Conservation (phyloP, 2,329 filamentous ascomycete species). For the Setomelanomma holmii region DNA sequence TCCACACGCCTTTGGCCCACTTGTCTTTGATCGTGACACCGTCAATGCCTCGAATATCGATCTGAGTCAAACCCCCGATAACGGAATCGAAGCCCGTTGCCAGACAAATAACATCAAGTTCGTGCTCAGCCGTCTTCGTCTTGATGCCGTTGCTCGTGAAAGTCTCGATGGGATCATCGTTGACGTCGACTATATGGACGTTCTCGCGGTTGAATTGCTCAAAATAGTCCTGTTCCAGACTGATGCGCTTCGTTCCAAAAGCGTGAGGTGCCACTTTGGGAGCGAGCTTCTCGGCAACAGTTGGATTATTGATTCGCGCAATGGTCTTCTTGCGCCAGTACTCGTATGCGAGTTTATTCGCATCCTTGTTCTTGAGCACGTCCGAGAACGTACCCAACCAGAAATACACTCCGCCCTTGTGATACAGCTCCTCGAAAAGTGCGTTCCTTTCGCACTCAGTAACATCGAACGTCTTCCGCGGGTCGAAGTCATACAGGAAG, state of each 20-base stretch:
- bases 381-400: slow-evolving; percentile 43
- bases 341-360: slow-evolving; percentile 52
- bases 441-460: slow-evolving; percentile 18
- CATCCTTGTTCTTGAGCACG: slow-evolving; percentile 43
- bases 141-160: slow-evolving; percentile 58
- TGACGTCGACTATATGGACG: slow-evolving; percentile 56
- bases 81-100: slow-evolving; percentile 54
- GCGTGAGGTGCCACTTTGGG: slow-evolving; percentile 42
- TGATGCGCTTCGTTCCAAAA: slow-evolving; percentile 32
- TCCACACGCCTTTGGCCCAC: slow-evolving; percentile 24
- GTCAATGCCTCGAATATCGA: slow-evolving; percentile 42
- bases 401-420: slow-evolving; percentile 29
- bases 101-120: slow-evolving; percentile 62
- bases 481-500: slow-evolving; percentile 29
- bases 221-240: slow-evolving; percentile 42
- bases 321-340: slow-evolving; percentile 53
- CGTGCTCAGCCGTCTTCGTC: slow-evolving; percentile 54
- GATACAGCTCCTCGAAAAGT: slow-evolving; percentile 28
- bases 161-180: slow-evolving; percentile 52
- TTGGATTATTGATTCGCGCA: slow-evolving; percentile 43
- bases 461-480: slow-evolving; percentile 27
- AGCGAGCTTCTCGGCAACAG: slow-evolving; percentile 50
- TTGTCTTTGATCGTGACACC: slow-evolving; percentile 28
- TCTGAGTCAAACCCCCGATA: slow-evolving; percentile 44
- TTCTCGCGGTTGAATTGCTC: slow-evolving; percentile 53